Conservation (phyloP, 148 eudicot species). For the Rhododendron mucronatum region DNA sequence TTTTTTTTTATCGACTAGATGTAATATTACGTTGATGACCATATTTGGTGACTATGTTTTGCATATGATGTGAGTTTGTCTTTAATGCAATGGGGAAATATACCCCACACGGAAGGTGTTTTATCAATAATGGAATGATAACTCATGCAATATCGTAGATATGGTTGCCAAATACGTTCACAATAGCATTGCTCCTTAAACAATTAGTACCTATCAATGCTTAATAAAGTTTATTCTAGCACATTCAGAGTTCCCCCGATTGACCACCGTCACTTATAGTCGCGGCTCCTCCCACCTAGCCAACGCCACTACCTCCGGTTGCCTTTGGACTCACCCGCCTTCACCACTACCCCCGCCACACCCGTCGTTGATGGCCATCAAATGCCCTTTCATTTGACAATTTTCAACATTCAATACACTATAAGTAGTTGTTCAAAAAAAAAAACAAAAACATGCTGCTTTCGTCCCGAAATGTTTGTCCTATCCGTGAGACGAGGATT, state of each 20-base stretch:
- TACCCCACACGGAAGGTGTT: neutral
- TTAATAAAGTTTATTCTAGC: neutral
- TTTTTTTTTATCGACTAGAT: too few species aligned
- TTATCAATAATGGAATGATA: neutral
- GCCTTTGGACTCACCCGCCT: neutral
- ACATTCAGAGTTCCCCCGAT: neutral
- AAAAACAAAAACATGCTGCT: too few species aligned
- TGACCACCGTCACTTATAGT: neutral
- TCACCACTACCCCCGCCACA: too few species aligned
- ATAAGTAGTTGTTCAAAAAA: neutral
- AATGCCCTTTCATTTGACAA: neutral
- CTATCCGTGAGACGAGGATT: neutral
- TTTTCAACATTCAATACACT: too few species aligned
- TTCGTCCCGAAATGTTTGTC: too few species aligned
- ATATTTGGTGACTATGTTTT: neutral
- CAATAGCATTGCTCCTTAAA: neutral
- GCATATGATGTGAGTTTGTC: neutral
- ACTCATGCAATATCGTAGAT: neutral
- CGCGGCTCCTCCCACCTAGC: neutral
- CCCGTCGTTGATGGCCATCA: neutral
- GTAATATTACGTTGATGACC: too few species aligned
- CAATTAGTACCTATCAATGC: neutral
- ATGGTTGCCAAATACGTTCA: neutral
- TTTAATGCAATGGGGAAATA: neutral
- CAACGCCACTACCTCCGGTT: neutral